These are phyloP conservation scores for Hyphodiscus hymeniophilus DNA, from an alignment of 495 filamentous ascomycete genomes.

Conservation along the genomic window DNA sequence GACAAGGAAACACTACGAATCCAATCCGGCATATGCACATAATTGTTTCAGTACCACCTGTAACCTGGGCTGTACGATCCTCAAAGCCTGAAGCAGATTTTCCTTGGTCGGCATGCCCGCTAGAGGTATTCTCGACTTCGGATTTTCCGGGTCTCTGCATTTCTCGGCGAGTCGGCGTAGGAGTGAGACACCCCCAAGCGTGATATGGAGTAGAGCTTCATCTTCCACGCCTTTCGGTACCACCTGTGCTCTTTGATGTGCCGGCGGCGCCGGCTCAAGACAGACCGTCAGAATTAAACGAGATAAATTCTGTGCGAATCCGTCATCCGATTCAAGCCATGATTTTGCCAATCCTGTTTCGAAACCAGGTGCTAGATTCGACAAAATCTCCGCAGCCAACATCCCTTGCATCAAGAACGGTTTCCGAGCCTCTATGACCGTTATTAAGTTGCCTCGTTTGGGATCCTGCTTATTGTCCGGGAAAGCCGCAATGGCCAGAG, in stretches of 20 bases:
- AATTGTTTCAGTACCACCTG: constrained; percentile 62
- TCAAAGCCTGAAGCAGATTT: constrained; percentile 58
- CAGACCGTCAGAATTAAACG: constrained; percentile 62
- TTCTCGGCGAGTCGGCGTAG: constrained; percentile 64
- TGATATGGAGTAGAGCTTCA: constrained; percentile 48
- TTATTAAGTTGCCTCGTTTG: constrained; percentile 35
- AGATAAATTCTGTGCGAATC: constrained; percentile 73
- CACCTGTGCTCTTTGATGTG: constrained; percentile 23
- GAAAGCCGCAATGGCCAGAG: constrained; percentile 74
- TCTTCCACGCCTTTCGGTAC: constrained; percentile 31
- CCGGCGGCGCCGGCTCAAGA: constrained; percentile 40
- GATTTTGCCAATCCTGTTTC: constrained; percentile 64
- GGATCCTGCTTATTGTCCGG: constrained; percentile 49
- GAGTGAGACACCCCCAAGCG: constrained; percentile 60
- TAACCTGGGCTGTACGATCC: constrained; percentile 44
- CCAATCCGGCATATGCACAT: constrained; percentile 61
- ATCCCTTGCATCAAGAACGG: constrained; percentile 86
- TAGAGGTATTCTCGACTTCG: constrained; percentile 43
- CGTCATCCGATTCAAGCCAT: constrained; percentile 82
- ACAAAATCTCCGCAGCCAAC: constrained; percentile 81
- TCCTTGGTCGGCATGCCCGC: constrained; percentile 62
- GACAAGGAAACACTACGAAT: constrained; percentile 27
- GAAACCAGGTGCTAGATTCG: constrained; percentile 60
- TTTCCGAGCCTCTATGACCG: constrained; percentile 71
- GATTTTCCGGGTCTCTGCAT: constrained; percentile 52